Conservation (phyloP, 2,329 filamentous ascomycete species). For the Dothistroma septosporum region DNA sequence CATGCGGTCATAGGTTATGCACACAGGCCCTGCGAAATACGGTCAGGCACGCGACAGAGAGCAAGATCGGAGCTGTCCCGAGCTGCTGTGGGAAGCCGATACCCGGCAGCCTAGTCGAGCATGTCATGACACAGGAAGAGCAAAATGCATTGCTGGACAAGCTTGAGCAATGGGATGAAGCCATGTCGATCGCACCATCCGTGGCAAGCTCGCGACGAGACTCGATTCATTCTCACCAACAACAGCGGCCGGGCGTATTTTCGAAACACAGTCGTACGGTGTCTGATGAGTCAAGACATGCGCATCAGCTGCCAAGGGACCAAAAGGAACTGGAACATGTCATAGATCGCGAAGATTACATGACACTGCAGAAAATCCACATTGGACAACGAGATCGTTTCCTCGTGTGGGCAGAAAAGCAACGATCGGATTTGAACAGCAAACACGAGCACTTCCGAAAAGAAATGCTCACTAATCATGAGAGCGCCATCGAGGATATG, state of each 20-base stretch:
- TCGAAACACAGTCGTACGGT: conserved; percentile 13
- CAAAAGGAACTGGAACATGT: conserved; percentile 21
- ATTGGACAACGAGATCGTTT: conserved; percentile 32
- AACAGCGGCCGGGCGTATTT: conserved; percentile 3
- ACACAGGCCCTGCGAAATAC: conserved; percentile 32
- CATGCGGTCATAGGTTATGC: conserved; percentile 36
- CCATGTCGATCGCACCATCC: conserved; percentile 18
- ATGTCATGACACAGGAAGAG: conserved; percentile 38
- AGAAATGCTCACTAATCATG: conserved; percentile 20
- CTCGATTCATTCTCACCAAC: conserved; percentile 8
- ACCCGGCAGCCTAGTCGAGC: conserved; percentile 39
- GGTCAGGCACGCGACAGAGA: conserved; percentile 35
- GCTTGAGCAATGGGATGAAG: conserved; percentile 33
- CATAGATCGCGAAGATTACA: conserved; percentile 27
- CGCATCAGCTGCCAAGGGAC: conserved; percentile 11
- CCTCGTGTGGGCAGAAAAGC: conserved; percentile 25
- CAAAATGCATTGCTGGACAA: conserved; percentile 34
- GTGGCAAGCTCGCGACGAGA: conserved; percentile 15
- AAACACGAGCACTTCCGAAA: conserved; percentile 20
- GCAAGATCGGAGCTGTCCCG: conserved; percentile 34
- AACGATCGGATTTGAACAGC: conserved; percentile 20
- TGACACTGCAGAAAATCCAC: conserved; percentile 25
- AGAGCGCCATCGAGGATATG: conserved; percentile 24
- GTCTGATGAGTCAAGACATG: conserved; percentile 20
- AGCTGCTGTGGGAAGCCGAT: conserved; percentile 41